Evolutionary conservation across 805 yeast genomes (phyloP).

Genomic region (Yarrowia hollandica): DNA sequence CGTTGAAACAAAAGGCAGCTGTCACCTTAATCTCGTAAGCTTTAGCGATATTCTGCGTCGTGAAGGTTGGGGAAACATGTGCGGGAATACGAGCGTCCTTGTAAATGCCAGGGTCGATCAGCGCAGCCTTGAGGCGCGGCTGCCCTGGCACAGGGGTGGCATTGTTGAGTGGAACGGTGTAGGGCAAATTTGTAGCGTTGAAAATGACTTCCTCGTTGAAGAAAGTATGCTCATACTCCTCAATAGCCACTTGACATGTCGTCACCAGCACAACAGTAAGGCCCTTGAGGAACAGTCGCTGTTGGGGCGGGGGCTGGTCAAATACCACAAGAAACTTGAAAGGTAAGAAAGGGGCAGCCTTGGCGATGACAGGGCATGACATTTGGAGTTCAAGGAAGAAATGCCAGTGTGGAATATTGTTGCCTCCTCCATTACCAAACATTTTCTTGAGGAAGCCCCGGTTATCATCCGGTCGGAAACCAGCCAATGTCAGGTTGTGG

Average conservation of each 20-base stretch:
- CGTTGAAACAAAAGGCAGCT: constrained; percentile 38
- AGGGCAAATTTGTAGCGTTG: constrained; percentile 26
- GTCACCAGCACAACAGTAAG: constrained; percentile 42
- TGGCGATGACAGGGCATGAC: constrained; percentile 22
- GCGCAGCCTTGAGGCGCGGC: constrained; percentile 30
- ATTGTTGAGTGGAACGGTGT: neutral
- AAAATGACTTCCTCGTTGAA: constrained; percentile 35
- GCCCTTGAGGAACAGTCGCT: constrained; percentile 45
- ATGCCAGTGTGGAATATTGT: constrained; percentile 22
- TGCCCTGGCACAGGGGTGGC: constrained; percentile 14
- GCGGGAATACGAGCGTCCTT: constrained; percentile 50
- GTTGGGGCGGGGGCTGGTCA: constrained; percentile 31
- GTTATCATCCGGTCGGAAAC: constrained; percentile 23
- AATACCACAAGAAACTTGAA: constrained; percentile 34
- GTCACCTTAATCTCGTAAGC: constrained; percentile 45
- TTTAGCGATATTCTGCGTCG: constrained; percentile 56
- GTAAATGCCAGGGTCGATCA: constrained; percentile 37
- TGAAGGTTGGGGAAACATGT: constrained; percentile 54
- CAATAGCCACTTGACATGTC: constrained; percentile 39
- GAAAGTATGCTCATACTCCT: constrained; percentile 35
- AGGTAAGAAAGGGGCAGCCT: constrained; percentile 32
- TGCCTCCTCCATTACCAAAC: constrained; percentile 31
- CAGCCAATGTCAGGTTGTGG: constrained; percentile 32
- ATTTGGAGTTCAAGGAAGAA: constrained; percentile 32
- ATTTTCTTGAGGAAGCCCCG: constrained; percentile 30